A percentile compares a stretch with the other conserved stretches of the same genome.
Conservation (phyloP, 192 early-diverging fungal species). For the Kickxella alabastrina region DNA sequence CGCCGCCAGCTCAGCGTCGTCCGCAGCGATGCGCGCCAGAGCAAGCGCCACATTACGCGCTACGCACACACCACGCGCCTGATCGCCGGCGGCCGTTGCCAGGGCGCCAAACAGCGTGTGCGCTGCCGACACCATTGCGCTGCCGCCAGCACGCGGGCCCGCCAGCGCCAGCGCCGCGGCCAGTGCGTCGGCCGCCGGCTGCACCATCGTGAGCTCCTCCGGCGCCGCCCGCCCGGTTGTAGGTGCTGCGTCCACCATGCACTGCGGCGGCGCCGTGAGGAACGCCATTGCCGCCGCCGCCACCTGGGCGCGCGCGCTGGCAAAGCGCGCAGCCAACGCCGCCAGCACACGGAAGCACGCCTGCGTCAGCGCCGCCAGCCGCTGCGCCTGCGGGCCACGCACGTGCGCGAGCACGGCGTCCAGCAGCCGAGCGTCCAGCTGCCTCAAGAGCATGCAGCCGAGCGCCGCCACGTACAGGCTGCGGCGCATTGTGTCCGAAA, state of each 20-base stretch:
- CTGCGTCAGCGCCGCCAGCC: slow-evolving; percentile 25
- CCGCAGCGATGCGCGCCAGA: slow-evolving; percentile 27
- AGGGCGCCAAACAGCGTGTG: slow-evolving; percentile 43
- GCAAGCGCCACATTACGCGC: slow-evolving; percentile 39
- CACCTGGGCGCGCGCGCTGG: slow-evolving; percentile 15
- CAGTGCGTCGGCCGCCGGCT: slow-evolving; percentile 33
- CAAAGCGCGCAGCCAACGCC: slow-evolving; percentile 22
- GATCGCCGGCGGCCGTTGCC: slow-evolving; percentile 3
- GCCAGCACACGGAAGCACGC: slow-evolving; percentile 43
- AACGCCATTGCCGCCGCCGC: slow-evolving; percentile 13
- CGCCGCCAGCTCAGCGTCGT: slow-evolving; percentile 52
- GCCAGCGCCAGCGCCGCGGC: slow-evolving; percentile 11
- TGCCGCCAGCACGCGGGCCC: not conserved
- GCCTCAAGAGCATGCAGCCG: slow-evolving; percentile 24
- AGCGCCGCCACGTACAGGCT: slow-evolving; percentile 29
- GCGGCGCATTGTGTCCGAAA: slow-evolving; percentile 25
- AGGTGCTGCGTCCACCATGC: slow-evolving; percentile 15
- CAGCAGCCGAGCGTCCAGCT: slow-evolving; percentile 16
- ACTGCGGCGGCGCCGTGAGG: slow-evolving; percentile 24
- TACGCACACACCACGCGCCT: slow-evolving; percentile 17
- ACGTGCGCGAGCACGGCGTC: slow-evolving; percentile 27
- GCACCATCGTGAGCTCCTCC: slow-evolving; percentile 15
- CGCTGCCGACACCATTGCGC: slow-evolving; percentile 11
- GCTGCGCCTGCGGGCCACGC: slow-evolving; percentile 11
- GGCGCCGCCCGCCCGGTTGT: slow-evolving; percentile 2